Conservation (phyloP, 164 flowering plant species). For the Magnolia sinica region DNA sequence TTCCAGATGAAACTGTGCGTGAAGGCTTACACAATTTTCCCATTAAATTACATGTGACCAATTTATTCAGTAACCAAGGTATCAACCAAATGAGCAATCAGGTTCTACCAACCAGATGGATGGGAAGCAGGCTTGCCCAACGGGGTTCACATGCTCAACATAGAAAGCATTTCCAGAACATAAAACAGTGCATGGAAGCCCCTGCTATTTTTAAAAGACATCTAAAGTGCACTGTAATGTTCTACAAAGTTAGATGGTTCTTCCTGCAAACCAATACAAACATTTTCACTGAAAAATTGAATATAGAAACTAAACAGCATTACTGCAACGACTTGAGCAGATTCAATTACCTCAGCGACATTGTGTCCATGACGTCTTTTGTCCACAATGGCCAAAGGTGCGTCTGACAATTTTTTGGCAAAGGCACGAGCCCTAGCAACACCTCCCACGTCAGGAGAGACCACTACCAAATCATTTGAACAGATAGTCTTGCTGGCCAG, state of each 20-base stretch:
- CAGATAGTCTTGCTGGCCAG: constrained; percentile 88
- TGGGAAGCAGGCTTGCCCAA: neutral
- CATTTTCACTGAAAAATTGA: neutral
- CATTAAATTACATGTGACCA: no score
- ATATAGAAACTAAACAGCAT: neutral
- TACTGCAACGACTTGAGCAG: neutral
- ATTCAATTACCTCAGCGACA: constrained; percentile 76
- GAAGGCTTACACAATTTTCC: no score
- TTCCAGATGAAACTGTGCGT: no score
- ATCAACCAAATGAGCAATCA: no score
- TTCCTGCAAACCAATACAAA: no score
- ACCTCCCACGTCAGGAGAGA: constrained; percentile 99
- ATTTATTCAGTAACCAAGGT: no score
- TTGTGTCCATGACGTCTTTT: constrained; percentile 97
- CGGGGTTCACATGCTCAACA: neutral
- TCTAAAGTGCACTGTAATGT: neutral
- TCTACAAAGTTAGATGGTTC: neutral
- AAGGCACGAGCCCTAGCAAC: constrained; percentile 98
- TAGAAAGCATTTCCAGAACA: neutral
- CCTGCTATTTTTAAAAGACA: neutral
- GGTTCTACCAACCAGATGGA: neutral
- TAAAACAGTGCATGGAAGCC: neutral
- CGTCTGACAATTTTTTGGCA: constrained; percentile 96
- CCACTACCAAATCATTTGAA: constrained; percentile 91
- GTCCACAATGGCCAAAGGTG: constrained; percentile 97